Evolutionary conservation across 2,329 filamentous ascomycete genomes (phyloP), one percentile per base, ranked within the genome.

Genomic region (Colletotrichum cordylinicola): DNA sequence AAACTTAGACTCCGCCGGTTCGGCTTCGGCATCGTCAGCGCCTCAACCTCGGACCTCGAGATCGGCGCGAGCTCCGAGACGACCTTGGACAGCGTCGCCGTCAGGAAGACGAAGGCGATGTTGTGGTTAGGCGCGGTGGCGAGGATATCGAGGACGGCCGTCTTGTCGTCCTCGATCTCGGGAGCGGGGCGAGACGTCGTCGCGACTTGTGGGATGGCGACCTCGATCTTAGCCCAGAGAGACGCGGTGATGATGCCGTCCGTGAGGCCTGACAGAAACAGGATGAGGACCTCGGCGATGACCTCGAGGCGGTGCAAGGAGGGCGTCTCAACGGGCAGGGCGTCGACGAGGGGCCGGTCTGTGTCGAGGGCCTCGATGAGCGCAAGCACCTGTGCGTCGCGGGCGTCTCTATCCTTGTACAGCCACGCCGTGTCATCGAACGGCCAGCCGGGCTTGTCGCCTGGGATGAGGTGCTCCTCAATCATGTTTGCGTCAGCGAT

Each of bases 81-180:
- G 2, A 91, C 85, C 6, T 88, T 87, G 3, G 88, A 85, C 1
- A 98, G 88, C 84, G 96, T 96, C 10, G 94, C 93, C 0, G 94
- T 95, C 18, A 98, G 86, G 78, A 98, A 96, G 3, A 98, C 94
- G 81, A 98, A 98, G 0, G 94, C 94, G 71, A 98, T 96, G 81
- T 95, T 97, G 84, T 98, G 94, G 66, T 93, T 93, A 0, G 95
- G 94, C 0, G 91, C 90, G 3, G 90, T 87, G 0, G 93, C 90
- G 3, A 98, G 89, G 3, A 93, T 90, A 78, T 98, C 96, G 7
- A 98, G 90, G 2, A 97, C 83, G 4, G 85, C 81, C 0, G 84
- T 84, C 81, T 90, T 91, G 78, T 87, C 85, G 48, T 90, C 85
- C 24, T 90, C 85, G 15, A 79, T 31, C 12, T 78, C 74, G 3